These are phyloP conservation scores for Fusarium continuum DNA, from an alignment of 2,329 filamentous ascomycete species.

Conservation along the genomic window DNA sequence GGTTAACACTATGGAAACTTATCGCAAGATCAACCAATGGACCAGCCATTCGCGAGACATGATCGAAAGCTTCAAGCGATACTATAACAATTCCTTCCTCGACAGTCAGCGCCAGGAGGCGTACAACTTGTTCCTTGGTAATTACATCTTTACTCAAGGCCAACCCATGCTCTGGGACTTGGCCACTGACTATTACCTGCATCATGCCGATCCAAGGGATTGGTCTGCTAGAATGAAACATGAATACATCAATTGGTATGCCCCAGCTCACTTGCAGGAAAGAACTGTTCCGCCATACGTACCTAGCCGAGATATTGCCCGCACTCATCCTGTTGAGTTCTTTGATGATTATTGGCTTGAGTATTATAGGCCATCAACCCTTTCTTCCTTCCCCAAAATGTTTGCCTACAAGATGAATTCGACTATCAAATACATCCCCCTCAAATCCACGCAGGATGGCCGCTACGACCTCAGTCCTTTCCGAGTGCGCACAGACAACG, in stretches of 20 bases:
- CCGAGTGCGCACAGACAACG: slow-evolving; percentile 73
- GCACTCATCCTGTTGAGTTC: slow-evolving; percentile 61
- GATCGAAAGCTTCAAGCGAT: slow-evolving; percentile 98
- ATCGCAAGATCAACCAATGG: slow-evolving; percentile 99
- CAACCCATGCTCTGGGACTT: slow-evolving; percentile 98
- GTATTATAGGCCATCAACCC: slow-evolving; percentile 87
- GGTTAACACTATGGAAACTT: slow-evolving; percentile 99
- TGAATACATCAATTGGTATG: slow-evolving; percentile 92
- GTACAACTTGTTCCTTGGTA: slow-evolving; percentile 96
- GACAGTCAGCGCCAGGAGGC: slow-evolving; percentile 98
- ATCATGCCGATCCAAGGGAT: slow-evolving; percentile 82
- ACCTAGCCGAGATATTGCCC: slow-evolving; percentile 49
- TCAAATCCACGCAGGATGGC: slow-evolving; percentile 75
- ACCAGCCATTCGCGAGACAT: slow-evolving; percentile 97
- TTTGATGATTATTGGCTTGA: slow-evolving; percentile 98
- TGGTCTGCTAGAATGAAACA: slow-evolving; percentile 71
- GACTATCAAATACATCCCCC: slow-evolving; percentile 82
- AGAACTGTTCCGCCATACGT: slow-evolving; percentile 62
- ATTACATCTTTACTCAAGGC: slow-evolving; percentile 87
- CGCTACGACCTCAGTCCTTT: slow-evolving; percentile 90
- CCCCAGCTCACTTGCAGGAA: slow-evolving; percentile 73
- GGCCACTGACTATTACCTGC: slow-evolving; percentile 92
- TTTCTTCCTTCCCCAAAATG: slow-evolving; percentile 91
- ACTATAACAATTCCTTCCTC: slow-evolving; percentile 98
- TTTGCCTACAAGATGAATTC: slow-evolving; percentile 94